Conservation (phyloP, 2,329 filamentous ascomycete species). For the Fusarium sp. region DNA sequence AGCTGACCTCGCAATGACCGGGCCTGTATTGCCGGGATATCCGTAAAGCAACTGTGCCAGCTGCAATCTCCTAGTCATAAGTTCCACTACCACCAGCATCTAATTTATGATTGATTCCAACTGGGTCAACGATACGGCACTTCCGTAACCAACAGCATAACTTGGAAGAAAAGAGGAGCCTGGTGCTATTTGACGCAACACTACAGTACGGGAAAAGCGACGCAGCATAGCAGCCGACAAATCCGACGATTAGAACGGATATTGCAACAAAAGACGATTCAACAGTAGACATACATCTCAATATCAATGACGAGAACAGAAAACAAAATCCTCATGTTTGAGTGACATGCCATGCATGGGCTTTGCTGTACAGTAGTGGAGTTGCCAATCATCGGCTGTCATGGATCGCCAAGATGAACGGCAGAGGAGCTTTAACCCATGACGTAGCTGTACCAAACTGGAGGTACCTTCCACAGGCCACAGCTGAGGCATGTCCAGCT, state of each 20-base stretch:
- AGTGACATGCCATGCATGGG: constrained; percentile 10
- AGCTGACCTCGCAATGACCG: constrained; percentile 4
- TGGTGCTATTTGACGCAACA: constrained; percentile 21
- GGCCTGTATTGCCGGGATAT: constrained; percentile 1
- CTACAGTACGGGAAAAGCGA: constrained; percentile 2
- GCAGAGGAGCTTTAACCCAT: constrained; percentile 21
- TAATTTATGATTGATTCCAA: constrained; percentile 19
- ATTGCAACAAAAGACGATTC: not conserved
- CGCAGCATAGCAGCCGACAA: constrained; percentile 21
- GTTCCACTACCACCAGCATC: constrained; percentile 18
- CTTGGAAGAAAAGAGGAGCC: constrained; percentile 31
- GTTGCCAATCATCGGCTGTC: constrained; percentile 35
- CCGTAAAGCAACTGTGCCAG: constrained; percentile 8
- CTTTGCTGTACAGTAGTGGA: constrained; percentile 23
- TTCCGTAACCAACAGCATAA: constrained; percentile 25
- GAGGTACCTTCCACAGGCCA: constrained; percentile 15
- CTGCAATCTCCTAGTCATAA: constrained; percentile 1
- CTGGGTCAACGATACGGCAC: constrained; percentile 28
- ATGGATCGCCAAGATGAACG: constrained; percentile 37
- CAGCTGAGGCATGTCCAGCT: constrained; percentile 14
- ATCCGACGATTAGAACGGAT: constrained; percentile 14
- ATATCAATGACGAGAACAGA: constrained; percentile 20
- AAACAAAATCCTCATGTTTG: constrained; percentile 3
- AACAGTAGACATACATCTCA: not conserved
- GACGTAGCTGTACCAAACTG: constrained; percentile 27